phyloP scores from a whole-genome alignment of 768 basidiomycete genomes.

The Rickenella mellea region DNA sequence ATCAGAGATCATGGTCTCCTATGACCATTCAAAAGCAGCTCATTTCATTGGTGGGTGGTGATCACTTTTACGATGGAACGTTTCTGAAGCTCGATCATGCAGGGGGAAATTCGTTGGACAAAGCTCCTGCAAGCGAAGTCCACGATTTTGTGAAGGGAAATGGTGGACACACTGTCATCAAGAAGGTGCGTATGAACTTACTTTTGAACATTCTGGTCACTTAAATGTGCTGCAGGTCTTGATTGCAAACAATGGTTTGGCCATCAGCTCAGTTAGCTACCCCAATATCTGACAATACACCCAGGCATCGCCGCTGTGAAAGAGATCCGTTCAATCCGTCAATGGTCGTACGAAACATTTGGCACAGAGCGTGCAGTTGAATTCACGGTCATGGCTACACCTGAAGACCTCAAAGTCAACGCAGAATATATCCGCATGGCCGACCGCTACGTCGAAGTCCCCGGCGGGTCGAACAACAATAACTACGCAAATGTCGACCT shows the following conservation, averaged over 20 bases:
- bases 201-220: conserved; percentile 1
- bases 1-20: conserved; percentile 18
- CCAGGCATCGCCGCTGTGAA: conserved; percentile 98
- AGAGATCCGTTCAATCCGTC: conserved; percentile 96
- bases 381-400: conserved; percentile 99
- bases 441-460: conserved; percentile 97
- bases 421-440: conserved; percentile 99
- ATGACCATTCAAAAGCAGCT: conserved; percentile 51
- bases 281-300: conserved; percentile 14
- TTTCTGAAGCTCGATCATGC: conserved; percentile 6
- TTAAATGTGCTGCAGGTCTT: conserved; percentile 55
- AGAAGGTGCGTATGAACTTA: conserved; percentile 55
- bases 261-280: background rate
- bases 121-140: conserved; percentile 68
- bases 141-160: conserved; percentile 84
- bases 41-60: conserved; percentile 49
- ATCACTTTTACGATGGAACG: conserved; percentile 4
- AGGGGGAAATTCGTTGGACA: conserved; percentile 92
- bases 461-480: conserved; percentile 97
- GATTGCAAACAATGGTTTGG: conserved; percentile 92
- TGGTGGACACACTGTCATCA: conserved; percentile 97
- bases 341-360: conserved; percentile 99
- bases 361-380: conserved; percentile 93
- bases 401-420: conserved; percentile 96
- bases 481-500: conserved; percentile 99